phyloP scores from a whole-genome alignment of 768 basidiomycete species.

The Saitozyma podzolica region DNA sequence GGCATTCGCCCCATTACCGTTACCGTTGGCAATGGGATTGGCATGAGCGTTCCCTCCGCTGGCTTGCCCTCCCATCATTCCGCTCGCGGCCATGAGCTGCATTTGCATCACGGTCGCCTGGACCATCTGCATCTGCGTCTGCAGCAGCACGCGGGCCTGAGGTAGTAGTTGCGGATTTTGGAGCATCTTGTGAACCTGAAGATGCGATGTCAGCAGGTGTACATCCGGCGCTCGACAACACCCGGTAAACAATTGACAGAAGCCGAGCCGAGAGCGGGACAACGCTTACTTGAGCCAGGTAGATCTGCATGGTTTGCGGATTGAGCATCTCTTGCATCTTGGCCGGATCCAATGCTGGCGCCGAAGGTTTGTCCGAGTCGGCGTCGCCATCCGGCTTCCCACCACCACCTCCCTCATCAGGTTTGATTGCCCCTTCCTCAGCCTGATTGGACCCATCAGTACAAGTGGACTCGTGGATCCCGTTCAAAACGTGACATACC shows the following conservation, averaged over 20 bases:
- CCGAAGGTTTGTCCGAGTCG: slow-evolving; percentile 3
- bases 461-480: too few relatives aligned
- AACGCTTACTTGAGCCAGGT: slow-evolving; percentile 36
- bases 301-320: slow-evolving; percentile 40
- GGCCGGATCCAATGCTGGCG: slow-evolving; percentile 25
- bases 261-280: neutral
- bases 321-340: slow-evolving; percentile 40
- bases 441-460: slow-evolving; percentile 1
- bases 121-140: slow-evolving; percentile 28
- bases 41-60: neutral
- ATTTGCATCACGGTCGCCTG: slow-evolving; percentile 36
- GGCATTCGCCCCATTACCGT: slow-evolving; percentile 54
- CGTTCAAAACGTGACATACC: too few relatives aligned
- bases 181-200: slow-evolving; percentile 37
- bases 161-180: slow-evolving; percentile 28
- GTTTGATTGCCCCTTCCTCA: slow-evolving; percentile 14
- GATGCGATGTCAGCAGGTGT: slow-evolving; percentile 59
- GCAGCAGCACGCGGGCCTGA: slow-evolving; percentile 20
- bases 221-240: slow-evolving; percentile 44
- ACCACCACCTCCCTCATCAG: neutral
- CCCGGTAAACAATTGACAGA: neutral
- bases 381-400: neutral
- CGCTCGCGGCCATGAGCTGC: slow-evolving; percentile 47
- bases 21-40: neutral
- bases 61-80: slow-evolving; percentile 59